Evolutionary conservation across 1,284 basidiomycete genomes (phyloP).

Genomic region (Trichosporon coremiiforme): DNA sequence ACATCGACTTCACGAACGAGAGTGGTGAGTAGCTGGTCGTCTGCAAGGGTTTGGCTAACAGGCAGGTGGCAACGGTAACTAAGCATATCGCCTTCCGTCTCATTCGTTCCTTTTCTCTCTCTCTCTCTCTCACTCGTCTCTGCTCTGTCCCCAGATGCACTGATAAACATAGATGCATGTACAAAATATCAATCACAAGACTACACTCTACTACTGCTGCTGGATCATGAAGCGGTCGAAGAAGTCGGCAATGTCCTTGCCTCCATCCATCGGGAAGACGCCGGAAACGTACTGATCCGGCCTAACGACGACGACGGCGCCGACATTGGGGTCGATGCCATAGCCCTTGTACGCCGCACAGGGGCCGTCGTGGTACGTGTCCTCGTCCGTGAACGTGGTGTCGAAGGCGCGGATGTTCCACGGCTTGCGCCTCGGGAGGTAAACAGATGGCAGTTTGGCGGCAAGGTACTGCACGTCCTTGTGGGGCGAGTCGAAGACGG

Average conservation of each 20-base stretch:
- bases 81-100: background rate
- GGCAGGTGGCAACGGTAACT: slow-evolving; percentile 22
- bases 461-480: slow-evolving; percentile 28
- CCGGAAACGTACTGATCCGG: slow-evolving; percentile 51
- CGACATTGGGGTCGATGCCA: slow-evolving; percentile 48
- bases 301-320: slow-evolving; percentile 49
- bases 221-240: slow-evolving; percentile 30
- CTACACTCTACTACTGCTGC: slow-evolving; percentile 15
- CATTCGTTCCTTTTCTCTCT: background rate
- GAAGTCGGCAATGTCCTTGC: slow-evolving; percentile 20
- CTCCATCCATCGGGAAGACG: slow-evolving; percentile 26
- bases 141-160: slow-evolving; percentile 13
- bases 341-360: slow-evolving; percentile 53
- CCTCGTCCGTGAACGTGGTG: slow-evolving; percentile 46
- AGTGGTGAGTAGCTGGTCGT: slow-evolving; percentile 46
- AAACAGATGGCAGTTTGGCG: slow-evolving; percentile 27
- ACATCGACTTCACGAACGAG: slow-evolving; percentile 91
- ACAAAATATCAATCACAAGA: slow-evolving; percentile 13
- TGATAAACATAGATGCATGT: slow-evolving; percentile 18
- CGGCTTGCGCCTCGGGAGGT: slow-evolving; percentile 31
- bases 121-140: background rate
- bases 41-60: background rate
- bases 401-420: slow-evolving; percentile 32
- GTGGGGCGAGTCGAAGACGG: slow-evolving; percentile 32
- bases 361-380: slow-evolving; percentile 46